Evolutionary conservation across 1,284 basidiomycete genomes (phyloP), one percentile per base, ranked within the genome.

Genomic region (Rhodotorula sp.): DNA sequence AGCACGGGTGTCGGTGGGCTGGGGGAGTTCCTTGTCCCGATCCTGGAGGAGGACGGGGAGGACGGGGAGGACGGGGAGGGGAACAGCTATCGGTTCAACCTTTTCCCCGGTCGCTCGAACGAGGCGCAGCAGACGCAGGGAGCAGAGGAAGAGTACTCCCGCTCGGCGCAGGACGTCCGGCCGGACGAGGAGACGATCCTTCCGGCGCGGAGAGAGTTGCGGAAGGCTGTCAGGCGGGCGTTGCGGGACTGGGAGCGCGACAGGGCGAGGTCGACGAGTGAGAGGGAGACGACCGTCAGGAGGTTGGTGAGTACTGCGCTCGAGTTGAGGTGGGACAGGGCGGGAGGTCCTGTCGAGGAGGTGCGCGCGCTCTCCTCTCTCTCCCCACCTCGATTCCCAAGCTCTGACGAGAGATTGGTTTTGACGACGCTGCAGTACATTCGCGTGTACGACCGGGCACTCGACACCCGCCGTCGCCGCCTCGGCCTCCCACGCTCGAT

Each of bases 1-100:
- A 63, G 57, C 26, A 70, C 64, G 4, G 68, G 67, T 22, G 68
- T 72, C 6, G 70, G 70, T 8, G 70, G 70, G 18, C 52, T 72
- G 30, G 51, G 58, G 16, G 70, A 72, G 48, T 72, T 72, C 58
- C 50, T 72, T 10, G 46, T 48, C 1, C 67, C 67, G 1, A 3
- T 62, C 8, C 44, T 59, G 6, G 22, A 34, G 22, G 26, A 16
- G 6, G 22, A 22, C 15, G n/a, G 20, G 31, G 40, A 30, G 34
- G 34, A 34, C 5, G 20, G 31, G 46, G 30, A 11, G 16, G n/a
- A 24, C 18, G 10, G 5, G 24, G 2, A 7, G 4, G 65, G 67
- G 15, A 72, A 72, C 50, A 62, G 61, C 34, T 60, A 60, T 28
- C 44, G 65, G 22, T 72, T 70, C 40, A 53, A 72, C 26, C 62